Percentiles rank a stretch among this genome's conserved stretches.
Conservation (phyloP, 495 filamentous ascomycete species). For the Oleoguttula mirabilis region DNA sequence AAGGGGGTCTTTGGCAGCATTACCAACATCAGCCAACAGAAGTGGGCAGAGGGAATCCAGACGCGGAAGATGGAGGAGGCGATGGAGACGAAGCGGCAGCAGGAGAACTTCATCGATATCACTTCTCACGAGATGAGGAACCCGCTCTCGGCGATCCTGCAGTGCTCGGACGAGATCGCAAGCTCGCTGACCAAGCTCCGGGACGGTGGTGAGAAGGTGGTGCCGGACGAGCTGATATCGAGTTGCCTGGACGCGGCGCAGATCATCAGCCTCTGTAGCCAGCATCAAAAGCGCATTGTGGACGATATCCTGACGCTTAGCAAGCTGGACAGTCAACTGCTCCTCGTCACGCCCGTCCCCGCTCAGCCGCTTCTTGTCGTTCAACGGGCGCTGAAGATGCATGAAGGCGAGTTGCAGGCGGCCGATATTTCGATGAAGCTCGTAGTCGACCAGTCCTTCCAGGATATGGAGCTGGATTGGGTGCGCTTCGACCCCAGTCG, state of each 20-base stretch:
- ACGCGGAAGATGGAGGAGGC: conserved; percentile 42
- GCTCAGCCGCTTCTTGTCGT: conserved; percentile 57
- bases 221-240: conserved; percentile 37
- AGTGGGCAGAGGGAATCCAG: conserved; percentile 49
- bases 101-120: conserved; percentile 77
- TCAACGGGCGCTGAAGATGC: conserved; percentile 57
- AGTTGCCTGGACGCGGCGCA: conserved; percentile 58
- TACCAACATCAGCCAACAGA: conserved; percentile 35
- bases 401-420: conserved; percentile 55
- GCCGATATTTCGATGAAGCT: conserved; percentile 56
- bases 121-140: conserved; percentile 83
- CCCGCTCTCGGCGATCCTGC: conserved; percentile 66
- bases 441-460: conserved; percentile 44
- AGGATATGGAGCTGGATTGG: conserved; percentile 47
- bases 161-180: conserved; percentile 68
- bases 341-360: conserved; percentile 55
- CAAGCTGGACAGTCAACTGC: conserved; percentile 67
- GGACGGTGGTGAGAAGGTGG: conserved; percentile 3
- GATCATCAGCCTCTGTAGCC: conserved; percentile 61
- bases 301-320: conserved; percentile 69
- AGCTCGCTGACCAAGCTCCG: conserved; percentile 38
- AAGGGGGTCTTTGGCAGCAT: conserved; percentile 56
- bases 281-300: conserved; percentile 70
- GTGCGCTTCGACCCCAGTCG: conserved; percentile 58
- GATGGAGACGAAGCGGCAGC: conserved; percentile 34